These are phyloP conservation scores for Penicillium sp. DNA, from an alignment of 2,329 filamentous ascomycete species.

Conservation along the genomic window DNA sequence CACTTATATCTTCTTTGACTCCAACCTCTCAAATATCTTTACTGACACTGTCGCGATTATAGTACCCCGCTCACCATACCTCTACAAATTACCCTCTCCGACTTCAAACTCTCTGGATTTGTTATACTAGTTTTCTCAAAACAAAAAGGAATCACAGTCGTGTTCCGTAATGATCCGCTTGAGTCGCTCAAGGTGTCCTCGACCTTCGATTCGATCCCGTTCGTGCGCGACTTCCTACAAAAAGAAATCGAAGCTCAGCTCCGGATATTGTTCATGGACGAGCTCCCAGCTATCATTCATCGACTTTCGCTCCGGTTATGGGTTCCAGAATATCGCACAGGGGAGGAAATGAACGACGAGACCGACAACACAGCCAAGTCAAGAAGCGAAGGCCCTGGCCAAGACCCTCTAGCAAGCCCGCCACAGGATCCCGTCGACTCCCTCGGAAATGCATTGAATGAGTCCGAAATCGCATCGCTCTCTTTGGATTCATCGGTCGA, in stretches of 20 bases:
- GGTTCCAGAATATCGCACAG: slow-evolving; percentile 79
- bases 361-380: slow-evolving; percentile 48
- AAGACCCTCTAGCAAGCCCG: slow-evolving; percentile 79
- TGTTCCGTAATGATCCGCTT: slow-evolving; percentile 96
- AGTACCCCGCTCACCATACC: slow-evolving; percentile 88
- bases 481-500: slow-evolving; percentile 78
- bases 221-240: slow-evolving; percentile 95
- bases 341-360: slow-evolving; percentile 59
- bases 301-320: slow-evolving; percentile 82
- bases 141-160: slow-evolving; percentile 92
- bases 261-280: slow-evolving; percentile 94
- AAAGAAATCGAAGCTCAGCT: slow-evolving; percentile 93
- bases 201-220: slow-evolving; percentile 98
- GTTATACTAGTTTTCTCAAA: slow-evolving; percentile 97
- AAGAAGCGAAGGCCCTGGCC: slow-evolving; percentile 58
- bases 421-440: slow-evolving; percentile 80
- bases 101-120: slow-evolving; percentile 93
- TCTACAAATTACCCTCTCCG: slow-evolving; percentile 92
- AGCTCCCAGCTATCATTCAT: slow-evolving; percentile 94
- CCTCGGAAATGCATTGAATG: slow-evolving; percentile 73
- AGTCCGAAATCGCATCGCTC: slow-evolving; percentile 71
- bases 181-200: slow-evolving; percentile 98
- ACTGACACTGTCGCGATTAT: slow-evolving; percentile 15
- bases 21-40: not conserved
- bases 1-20: not conserved